Evolutionary conservation across 352 stramenopile species (phyloP), one percentile per base, ranked within the genome.

Genomic region (Phytophthora sp.): DNA sequence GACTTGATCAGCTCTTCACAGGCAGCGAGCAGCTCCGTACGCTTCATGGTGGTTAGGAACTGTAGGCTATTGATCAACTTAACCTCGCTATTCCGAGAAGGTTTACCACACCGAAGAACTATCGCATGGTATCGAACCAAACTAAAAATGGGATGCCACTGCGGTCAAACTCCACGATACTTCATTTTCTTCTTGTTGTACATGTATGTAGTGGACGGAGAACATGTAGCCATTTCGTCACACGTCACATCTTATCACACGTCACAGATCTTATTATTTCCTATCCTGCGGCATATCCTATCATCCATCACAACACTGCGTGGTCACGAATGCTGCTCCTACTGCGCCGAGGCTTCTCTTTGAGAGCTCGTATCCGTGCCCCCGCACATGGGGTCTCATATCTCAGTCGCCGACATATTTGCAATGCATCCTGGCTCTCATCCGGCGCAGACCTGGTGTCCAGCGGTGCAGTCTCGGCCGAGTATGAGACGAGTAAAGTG

Each of bases 1-100:
- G 80, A 90, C 52, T 88, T 84, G 69, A 94, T 88, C 18, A 95
- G 63, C 47, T 80, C 63, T 74, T 94, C 86, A 56, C 82, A 91
- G 0, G 59, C 58, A 16, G 71, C 77, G 23, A 94, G 56, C 24
- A 94, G 67, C 59, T 93, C 80, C 59, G 90, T 91, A 12, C 83
- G 80, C 82, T 91, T 94, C 86, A 94, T 94, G 21, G 7, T 42
- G 36, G 20, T 27, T 38, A 31, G 21, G 1, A 21, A 18, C 29
- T n/a, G 30, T 54, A 23, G 15, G 16, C 5, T 18, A 27, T 26
- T 12, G 21, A 47, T 47, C 41, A 31, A 47, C n/a, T 23, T 12
- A 41, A 3, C 12, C 4, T 35, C 38, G 27, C 55, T 63, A 63
- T 47, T 63, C 39, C 53, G 16, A 60, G 53, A 45, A 41, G n/a